Conservation (phyloP, 2,329 filamentous ascomycete genomes). For the Atkinsonella texensis region DNA sequence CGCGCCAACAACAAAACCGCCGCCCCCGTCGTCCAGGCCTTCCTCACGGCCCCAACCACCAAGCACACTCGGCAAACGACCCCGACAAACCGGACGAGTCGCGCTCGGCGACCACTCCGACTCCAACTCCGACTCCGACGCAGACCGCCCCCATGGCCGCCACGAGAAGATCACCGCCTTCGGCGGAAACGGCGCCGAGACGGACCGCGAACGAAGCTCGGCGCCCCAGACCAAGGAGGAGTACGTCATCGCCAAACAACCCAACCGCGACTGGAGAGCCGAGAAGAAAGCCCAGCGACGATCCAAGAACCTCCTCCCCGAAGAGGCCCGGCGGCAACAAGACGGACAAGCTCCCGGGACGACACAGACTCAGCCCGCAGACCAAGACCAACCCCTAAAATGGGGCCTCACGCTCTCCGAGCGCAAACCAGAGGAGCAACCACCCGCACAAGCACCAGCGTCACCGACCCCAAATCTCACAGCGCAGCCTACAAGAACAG, state of each 20-base stretch:
- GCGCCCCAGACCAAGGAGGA: slow-evolving; percentile 19
- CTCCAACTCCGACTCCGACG: slow-evolving; percentile 31
- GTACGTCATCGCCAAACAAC: slow-evolving; percentile 44
- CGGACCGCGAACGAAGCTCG: slow-evolving; percentile 24
- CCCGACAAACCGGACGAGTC: slow-evolving; percentile 22
- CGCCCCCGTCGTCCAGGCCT: slow-evolving; percentile 9
- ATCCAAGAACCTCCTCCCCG: slow-evolving; percentile 46
- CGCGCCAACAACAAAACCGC: background rate
- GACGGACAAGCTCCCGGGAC: slow-evolving; percentile 13
- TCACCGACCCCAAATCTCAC: background rate
- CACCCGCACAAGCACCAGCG: background rate
- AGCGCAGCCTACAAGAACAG: slow-evolving; percentile 5
- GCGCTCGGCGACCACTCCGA: slow-evolving; percentile 28
- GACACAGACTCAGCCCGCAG: slow-evolving; percentile 25
- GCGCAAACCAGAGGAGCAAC: slow-evolving; percentile 27
- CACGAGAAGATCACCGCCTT: slow-evolving; percentile 40
- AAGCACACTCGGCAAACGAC: slow-evolving; percentile 36
- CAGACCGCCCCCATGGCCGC: slow-evolving; percentile 15
- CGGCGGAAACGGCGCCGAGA: slow-evolving; percentile 30
- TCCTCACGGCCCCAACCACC: slow-evolving; percentile 22
- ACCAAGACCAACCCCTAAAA: slow-evolving; percentile 41
- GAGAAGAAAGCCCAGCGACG: slow-evolving; percentile 35
- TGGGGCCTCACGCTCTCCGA: slow-evolving; percentile 39
- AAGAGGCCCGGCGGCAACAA: slow-evolving; percentile 36
- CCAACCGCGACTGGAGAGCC: slow-evolving; percentile 52